Base-by-base conservation (phyloP, 2,329 filamentous ascomycete genomes). In the Sphaerostilbella broomeana region DNA sequence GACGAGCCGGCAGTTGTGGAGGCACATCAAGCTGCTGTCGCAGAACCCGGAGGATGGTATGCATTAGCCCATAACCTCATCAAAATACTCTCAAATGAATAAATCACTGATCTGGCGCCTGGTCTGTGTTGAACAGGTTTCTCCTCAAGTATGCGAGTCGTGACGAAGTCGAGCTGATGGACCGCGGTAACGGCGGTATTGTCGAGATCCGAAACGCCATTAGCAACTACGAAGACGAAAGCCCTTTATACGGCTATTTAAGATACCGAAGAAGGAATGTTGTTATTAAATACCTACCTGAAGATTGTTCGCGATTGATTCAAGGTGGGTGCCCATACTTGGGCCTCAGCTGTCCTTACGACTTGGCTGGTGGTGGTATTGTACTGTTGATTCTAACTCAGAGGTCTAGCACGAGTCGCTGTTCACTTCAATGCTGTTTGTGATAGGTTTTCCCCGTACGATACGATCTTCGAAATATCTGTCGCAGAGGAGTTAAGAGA, bases 1-100 rank as follows among this genome's bases (percentile, higher is more conserved):
- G 89, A 95, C 69, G 76, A 79, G 67, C 69, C 75, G 52, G 76
- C 79, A 58, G 76, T 98, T 65, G 77, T 81, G 65, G 86, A 94
- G 67, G 88, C 89, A 55, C 82, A 94, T 65, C 84, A 89, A 58
- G 70, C 77, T 53, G 85, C 86, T 41, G 70, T 81, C 53, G 76
- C 77, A 44, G 92, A 97, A 65, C 79, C 86, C 43, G 89, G 88
- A 69, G 89, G 88, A 82, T 98, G 92, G 92, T 97, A 75, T 64
- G 84, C 43, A 47, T 32, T 20, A 19, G 24, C 20, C 13, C 32
- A 32, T 36, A 3, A 15, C 29, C 16, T 11, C 11, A 7, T n/a
- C 9, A 5, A 28, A 19, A 13, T 17, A 29, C 12, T 19, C 7
- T 22, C 15, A 32, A 27, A 30, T 10, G 35, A 37, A 15, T 29